Conservation (phyloP, 176 grass and related monocot genomes). For the Ensete glaucum region DNA sequence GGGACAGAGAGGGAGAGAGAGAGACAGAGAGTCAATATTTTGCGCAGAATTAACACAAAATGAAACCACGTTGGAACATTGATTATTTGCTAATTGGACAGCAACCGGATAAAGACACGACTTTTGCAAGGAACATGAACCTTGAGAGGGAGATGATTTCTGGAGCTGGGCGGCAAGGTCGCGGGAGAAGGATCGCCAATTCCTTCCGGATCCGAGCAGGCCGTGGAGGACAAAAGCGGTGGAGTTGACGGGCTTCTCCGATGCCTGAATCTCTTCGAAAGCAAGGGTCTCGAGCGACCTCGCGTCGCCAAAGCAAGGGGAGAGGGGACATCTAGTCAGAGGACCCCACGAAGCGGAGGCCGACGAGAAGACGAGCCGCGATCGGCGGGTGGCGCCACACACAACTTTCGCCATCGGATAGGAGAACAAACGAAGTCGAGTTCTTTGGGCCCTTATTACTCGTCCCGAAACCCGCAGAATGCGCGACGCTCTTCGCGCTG, state of each 20-base stretch:
- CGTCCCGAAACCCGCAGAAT: too few relatives aligned
- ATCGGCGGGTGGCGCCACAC: slow-evolving; percentile 1
- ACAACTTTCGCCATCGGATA: not conserved
- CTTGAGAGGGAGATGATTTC: slow-evolving; percentile 42
- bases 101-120: not conserved
- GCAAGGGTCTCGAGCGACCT: slow-evolving; percentile 60
- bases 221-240: slow-evolving; percentile 84
- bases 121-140: slow-evolving; percentile 19
- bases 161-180: slow-evolving; percentile 61
- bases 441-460: too few relatives aligned
- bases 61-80: too few relatives aligned
- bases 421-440: not conserved
- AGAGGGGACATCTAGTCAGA: not conserved
- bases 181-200: slow-evolving; percentile 82
- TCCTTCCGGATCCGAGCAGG: slow-evolving; percentile 84
- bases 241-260: slow-evolving; percentile 42
- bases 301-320: slow-evolving; percentile 19
- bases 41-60: not conserved
- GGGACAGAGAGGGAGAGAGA: too few relatives aligned
- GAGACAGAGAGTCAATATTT: not conserved
- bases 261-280: slow-evolving; percentile 72
- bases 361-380: slow-evolving; percentile 39
- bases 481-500: too few relatives aligned
- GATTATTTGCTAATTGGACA: too few relatives aligned
- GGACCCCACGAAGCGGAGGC: not conserved